Evolutionary conservation across 2,329 filamentous ascomycete species (phyloP), one percentile per base, ranked within the genome.

Genomic region (Diplodia corticola): DNA sequence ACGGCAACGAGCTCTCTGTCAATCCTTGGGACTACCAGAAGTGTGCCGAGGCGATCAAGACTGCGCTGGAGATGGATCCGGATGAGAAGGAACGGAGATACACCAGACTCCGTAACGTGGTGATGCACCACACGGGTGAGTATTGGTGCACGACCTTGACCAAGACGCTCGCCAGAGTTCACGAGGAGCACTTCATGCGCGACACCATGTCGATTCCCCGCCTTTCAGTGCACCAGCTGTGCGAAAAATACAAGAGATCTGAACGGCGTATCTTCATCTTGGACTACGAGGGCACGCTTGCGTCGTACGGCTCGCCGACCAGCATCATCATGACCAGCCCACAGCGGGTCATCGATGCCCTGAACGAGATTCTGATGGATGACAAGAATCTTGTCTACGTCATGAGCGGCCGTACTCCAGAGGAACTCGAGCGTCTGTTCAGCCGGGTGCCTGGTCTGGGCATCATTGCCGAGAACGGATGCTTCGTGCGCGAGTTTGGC

Each of bases 1-100:
- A 88, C 17, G 87, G 90, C 53, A 87, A 91, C 67, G 90, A 95
- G 69, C 84, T 98, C 15, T 86, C 91, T 0, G 90, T 98, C 73
- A 98, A 98, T 75, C 94, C 94, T 0, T 98, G 94, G 94, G 92
- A 97, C 76, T 97, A 97, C 77, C 87, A 90, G 40, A 88, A 92
- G 75, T 96, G 92, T 72, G 91, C 93, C 60, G 88, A 95, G 35
- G 92, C 93, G 10, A 94, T 98, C 79, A 89, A 91, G 76, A 83
- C 85, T 63, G 93, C 93, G 0, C 81, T 98, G 20, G 91, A 94
- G 70, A 96, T 97, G 89, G 81, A 79, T 3, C 84, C 87, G 2
- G 85, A 87, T 2, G 91, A 97, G 76, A 94, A 91, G 77, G 82
- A 87, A 68, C 76, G 80, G 15, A 87, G 93, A 13, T 98, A 93